phyloP scores from a whole-genome alignment of 2,329 filamentous ascomycete species.

The Diaporthe amygdali region DNA sequence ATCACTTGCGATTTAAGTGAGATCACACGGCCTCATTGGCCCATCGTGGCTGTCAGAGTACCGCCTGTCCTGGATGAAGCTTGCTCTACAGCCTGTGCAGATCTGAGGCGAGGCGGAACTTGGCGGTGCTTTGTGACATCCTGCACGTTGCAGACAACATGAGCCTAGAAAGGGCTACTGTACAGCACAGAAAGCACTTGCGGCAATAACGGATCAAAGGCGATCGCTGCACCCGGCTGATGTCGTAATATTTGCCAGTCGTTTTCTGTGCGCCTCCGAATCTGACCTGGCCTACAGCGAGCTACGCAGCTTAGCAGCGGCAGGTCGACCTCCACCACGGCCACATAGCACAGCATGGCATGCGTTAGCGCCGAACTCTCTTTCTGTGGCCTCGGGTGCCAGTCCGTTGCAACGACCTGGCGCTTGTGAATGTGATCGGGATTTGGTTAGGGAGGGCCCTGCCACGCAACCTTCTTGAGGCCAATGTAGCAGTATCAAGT shows the following conservation, averaged over 20 bases:
- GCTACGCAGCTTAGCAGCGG: not conserved
- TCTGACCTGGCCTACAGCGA: not conserved
- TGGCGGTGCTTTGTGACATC: not conserved
- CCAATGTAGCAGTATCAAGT: not conserved
- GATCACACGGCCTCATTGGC: conserved; percentile 3
- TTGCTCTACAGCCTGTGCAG: conserved; percentile 1
- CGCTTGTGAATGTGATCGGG: conserved; percentile 5
- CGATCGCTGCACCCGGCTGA: not conserved
- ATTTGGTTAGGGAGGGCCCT: not conserved
- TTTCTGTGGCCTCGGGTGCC: not conserved
- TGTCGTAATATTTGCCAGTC: conserved; percentile 1
- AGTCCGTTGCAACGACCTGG: not conserved
- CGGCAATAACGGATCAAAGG: conserved; percentile 6
- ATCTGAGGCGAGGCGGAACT: not conserved
- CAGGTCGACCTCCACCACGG: not conserved
- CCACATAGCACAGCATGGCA: conserved; percentile 10
- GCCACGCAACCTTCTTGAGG: not conserved
- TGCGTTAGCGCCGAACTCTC: not conserved
- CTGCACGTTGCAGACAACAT: not conserved
- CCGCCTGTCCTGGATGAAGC: conserved; percentile 1
- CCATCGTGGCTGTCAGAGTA: not conserved
- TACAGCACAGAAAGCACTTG: not conserved
- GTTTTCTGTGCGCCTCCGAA: not conserved
- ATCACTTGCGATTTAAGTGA: conserved; percentile 7
- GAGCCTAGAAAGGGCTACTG: not conserved